Percentiles rank a stretch among this genome's conserved stretches.
Conservation (phyloP, 2,329 filamentous ascomycete species). For the Ascochyta clinopodiicola region DNA sequence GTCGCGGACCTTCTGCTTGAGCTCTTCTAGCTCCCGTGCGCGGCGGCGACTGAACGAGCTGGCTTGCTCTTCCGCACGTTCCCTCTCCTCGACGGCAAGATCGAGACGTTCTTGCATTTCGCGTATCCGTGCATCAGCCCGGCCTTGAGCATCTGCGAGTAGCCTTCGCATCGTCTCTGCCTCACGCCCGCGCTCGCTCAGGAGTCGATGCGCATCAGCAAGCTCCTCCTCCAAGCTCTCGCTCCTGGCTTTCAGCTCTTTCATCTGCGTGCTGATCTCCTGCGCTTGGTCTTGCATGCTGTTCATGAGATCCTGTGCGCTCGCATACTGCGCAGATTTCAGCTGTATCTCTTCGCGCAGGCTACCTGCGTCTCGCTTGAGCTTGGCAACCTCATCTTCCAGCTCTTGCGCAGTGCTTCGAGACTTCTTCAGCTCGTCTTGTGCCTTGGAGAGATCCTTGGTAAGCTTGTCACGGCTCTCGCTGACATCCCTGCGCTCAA, state of each 20-base stretch:
- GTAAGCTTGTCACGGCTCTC: conserved; percentile 74
- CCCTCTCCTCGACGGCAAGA: conserved; percentile 88
- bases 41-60: conserved; percentile 77
- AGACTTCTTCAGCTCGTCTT: conserved; percentile 70
- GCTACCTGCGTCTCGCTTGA: conserved; percentile 70
- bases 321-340: conserved; percentile 84
- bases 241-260: conserved; percentile 80
- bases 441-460: conserved; percentile 72
- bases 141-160: conserved; percentile 82
- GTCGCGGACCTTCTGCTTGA: conserved; percentile 79
- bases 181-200: conserved; percentile 88
- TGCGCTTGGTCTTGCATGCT: conserved; percentile 93
- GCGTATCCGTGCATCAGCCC: conserved; percentile 79
- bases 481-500: conserved; percentile 77
- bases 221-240: conserved; percentile 93
- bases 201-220: conserved; percentile 81
- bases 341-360: conserved; percentile 82
- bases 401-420: conserved; percentile 70
- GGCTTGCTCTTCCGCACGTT: conserved; percentile 89
- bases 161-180: conserved; percentile 93
- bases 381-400: conserved; percentile 73
- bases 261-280: conserved; percentile 89
- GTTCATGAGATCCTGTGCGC: conserved; percentile 81
- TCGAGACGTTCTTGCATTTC: conserved; percentile 92
- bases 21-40: conserved; percentile 84